Base-by-base conservation (phyloP, 1,284 basidiomycete species). In the Cystobasidium sp. region DNA sequence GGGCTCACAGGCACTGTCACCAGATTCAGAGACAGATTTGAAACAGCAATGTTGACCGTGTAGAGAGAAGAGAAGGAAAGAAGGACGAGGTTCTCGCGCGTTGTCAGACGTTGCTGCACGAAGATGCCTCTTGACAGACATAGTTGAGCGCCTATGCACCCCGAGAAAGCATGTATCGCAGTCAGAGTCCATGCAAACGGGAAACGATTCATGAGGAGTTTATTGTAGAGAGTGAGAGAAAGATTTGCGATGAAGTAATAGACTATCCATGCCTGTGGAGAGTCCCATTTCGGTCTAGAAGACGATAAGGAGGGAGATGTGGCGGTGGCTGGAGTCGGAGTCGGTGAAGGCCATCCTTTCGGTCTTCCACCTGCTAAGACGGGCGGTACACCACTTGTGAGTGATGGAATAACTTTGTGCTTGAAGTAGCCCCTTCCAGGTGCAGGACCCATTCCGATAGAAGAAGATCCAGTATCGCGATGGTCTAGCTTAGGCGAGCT, bases 1-100 rank as follows among this genome's bases (percentile, higher is more conserved):
- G 7, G 24, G 59, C 70, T 37, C 31, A 73, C 70, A 0, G 94
- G 94, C 5, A 97, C 88, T 10, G 94, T 94, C 55, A 97, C 94
- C 31, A 97, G 85, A 77, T 91, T 87, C 24, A 97, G 85, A 1
- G 91, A 94, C 24, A 93, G 84, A 82, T 97, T 97, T 84, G 92
- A 94, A 62, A 96, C 90, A 24, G 90, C 90, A 78, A 97, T 95
- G 80, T 97, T 97, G 81, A 94, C 84, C 6, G 94, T 91, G 82
- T 96, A 97, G 0, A 97, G 85, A 10, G 90, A 84, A 76, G 92
- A 94, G 83, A 97, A 97, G 0, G 88, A 87, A 16, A 88, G 82
- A 31, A 97, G 84, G 9, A 90, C 87, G 31, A 88, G 75, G 75
- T 86, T 88, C 80, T 94, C 89, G 47, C 84, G 83, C 44, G 83